Percentiles rank a stretch among this genome's conserved stretches.
These are phyloP conservation scores for Bothriochloa decipiens DNA, from an alignment of 176 grass and related monocot genomes.

Conservation along the genomic window DNA sequence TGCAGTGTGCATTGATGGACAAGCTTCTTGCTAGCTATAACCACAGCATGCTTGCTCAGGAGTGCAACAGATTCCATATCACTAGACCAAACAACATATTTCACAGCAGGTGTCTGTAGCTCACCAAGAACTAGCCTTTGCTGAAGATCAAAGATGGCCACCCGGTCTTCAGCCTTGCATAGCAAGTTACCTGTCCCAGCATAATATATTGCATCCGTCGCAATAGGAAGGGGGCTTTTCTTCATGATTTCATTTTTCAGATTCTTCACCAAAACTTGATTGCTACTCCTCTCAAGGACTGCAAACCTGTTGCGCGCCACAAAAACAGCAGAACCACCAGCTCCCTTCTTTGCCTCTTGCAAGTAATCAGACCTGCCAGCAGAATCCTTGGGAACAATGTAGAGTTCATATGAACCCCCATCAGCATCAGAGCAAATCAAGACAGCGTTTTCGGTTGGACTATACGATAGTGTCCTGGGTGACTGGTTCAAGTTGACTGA, in stretches of 20 bases:
- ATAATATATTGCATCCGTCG: constrained; percentile 89
- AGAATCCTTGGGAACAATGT: constrained; percentile 78
- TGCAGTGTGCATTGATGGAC: constrained; percentile 87
- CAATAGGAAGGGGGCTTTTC: constrained; percentile 82
- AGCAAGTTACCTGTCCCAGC: constrained; percentile 87
- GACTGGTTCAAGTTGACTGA: constrained; percentile 82
- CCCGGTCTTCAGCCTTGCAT: constrained; percentile 85
- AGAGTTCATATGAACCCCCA: constrained; percentile 89
- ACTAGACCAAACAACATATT: constrained; percentile 86
- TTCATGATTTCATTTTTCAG: constrained; percentile 96
- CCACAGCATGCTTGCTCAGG: constrained; percentile 89
- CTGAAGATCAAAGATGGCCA: constrained; percentile 90
- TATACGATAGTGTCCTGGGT: constrained; percentile 78
- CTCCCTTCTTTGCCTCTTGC: constrained; percentile 83
- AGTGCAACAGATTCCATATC: constrained; percentile 98
- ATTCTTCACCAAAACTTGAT: constrained; percentile 81
- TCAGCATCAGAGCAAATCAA: constrained; percentile 89
- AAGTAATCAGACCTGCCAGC: constrained; percentile 79
- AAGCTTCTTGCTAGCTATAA: constrained; percentile 90
- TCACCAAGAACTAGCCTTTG: constrained; percentile 86
- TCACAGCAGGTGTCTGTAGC: constrained; percentile 79
- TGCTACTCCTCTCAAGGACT: constrained; percentile 89
- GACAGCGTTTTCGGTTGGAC: constrained; percentile 92
- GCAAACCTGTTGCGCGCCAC: constrained; percentile 87
- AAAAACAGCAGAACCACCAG: constrained; percentile 78